A percentile compares a stretch with the other conserved stretches of the same genome.
phyloP scores from a whole-genome alignment of 257 asterid genomes.

The Petunia axillaris region DNA sequence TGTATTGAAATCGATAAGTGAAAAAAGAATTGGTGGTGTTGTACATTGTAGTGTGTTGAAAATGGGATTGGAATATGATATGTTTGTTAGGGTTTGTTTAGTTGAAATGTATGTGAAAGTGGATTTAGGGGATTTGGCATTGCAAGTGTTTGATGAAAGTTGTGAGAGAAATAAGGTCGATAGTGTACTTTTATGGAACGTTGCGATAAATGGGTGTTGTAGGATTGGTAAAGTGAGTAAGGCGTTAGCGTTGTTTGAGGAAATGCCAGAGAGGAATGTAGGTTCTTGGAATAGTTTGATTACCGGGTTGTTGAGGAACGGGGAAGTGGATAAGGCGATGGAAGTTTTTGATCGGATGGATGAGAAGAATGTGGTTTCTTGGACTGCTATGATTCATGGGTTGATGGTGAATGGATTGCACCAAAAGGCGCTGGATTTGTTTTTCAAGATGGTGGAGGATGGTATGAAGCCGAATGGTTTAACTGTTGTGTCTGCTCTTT shows the following conservation, averaged over 20 bases:
- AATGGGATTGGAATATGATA: slow-evolving; percentile 46
- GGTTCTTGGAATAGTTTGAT: slow-evolving; percentile 54
- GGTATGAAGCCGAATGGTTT: slow-evolving; percentile 43
- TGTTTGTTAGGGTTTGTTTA: slow-evolving; percentile 52
- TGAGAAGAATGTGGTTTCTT: slow-evolving; percentile 51
- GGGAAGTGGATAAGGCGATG: slow-evolving; percentile 38
- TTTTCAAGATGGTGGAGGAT: slow-evolving; percentile 40
- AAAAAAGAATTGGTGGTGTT: slow-evolving; percentile 29
- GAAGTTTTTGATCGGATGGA: slow-evolving; percentile 43
- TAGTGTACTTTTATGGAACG: slow-evolving; percentile 51
- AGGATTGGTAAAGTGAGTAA: slow-evolving; percentile 39
- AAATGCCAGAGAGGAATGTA: slow-evolving; percentile 46
- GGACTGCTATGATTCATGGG: slow-evolving; percentile 48
- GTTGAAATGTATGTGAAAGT: slow-evolving; percentile 46
- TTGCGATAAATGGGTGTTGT: slow-evolving; percentile 48
- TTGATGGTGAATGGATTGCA: slow-evolving; percentile 41
- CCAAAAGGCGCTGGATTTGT: slow-evolving; percentile 39
- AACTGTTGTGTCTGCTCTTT: slow-evolving; percentile 44
- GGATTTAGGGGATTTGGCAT: slow-evolving; percentile 33
- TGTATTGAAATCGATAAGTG: slow-evolving; percentile 42
- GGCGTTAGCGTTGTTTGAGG: slow-evolving; percentile 47
- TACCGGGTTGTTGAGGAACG: slow-evolving; percentile 47
- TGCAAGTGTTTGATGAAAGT: slow-evolving; percentile 52
- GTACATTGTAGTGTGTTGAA: slow-evolving; percentile 39
- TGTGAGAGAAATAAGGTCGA: slow-evolving; percentile 42